These are phyloP conservation scores for Hibiscus tridactylites DNA, from an alignment of 345 rosid genomes.

Conservation along the genomic window DNA sequence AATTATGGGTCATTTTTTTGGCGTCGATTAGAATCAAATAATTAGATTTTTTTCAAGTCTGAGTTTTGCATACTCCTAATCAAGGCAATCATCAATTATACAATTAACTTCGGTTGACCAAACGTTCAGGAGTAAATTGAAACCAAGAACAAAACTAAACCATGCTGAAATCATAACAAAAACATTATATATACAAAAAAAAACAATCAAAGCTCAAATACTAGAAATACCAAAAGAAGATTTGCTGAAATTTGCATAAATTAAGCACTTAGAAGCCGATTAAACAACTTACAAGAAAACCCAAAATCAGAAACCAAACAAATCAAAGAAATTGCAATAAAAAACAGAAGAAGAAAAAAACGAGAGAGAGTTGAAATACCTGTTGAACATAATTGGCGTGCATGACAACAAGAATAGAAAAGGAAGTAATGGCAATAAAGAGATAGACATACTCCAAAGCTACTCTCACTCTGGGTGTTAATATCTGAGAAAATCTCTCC, in stretches of 20 bases:
- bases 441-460: constrained; percentile 79
- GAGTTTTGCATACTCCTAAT: too few species aligned
- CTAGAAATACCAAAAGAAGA: not conserved
- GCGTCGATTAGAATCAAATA: too few species aligned
- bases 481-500: constrained; percentile 90
- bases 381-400: constrained; percentile 99
- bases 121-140: not conserved
- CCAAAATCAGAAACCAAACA: not conserved
- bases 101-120: not conserved
- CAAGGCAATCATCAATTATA: not conserved
- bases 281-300: not conserved
- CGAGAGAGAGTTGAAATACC: constrained; percentile 25
- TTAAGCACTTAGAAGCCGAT: not conserved
- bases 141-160: not conserved
- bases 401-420: constrained; percentile 91
- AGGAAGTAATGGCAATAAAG: constrained; percentile 72
- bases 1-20: too few species aligned
- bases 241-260: not conserved
- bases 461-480: constrained; percentile 72
- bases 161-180: not conserved
- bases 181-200: not conserved
- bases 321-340: not conserved
- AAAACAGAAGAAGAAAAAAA: not conserved
- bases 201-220: not conserved
- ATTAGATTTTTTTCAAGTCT: too few species aligned